phyloP scores from a whole-genome alignment of 2,329 filamentous ascomycete species.

The Sordariomycetes sp. region DNA sequence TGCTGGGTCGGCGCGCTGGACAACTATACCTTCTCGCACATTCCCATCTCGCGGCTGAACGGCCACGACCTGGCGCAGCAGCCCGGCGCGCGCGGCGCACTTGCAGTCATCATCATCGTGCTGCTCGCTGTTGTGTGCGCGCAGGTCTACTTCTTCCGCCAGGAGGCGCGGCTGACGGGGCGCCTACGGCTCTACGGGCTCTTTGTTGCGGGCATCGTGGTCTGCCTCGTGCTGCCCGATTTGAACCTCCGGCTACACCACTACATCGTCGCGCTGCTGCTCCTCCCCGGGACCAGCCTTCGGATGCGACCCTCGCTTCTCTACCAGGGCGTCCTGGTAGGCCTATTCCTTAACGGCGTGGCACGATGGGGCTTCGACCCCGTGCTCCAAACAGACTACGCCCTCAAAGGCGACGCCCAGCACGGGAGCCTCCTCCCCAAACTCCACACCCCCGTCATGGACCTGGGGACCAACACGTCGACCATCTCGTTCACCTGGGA shows the following conservation, averaged over 20 bases:
- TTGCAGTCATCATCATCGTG: conserved; percentile 63
- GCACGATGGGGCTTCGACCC: conserved; percentile 89
- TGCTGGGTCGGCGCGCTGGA: conserved; percentile 87
- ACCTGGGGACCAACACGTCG: conserved; percentile 34
- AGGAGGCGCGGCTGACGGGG: conserved; percentile 66
- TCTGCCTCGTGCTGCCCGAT: conserved; percentile 59
- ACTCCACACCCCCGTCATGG: conserved; percentile 31
- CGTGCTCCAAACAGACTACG: conserved; percentile 68
- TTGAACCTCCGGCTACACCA: conserved; percentile 85
- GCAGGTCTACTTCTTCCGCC: conserved; percentile 76
- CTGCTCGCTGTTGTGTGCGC: conserved; percentile 55
- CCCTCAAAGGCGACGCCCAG: conserved; percentile 56
- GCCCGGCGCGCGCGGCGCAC: conserved; percentile 72
- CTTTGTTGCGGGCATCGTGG: conserved; percentile 51
- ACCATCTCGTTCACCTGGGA: conserved; percentile 52
- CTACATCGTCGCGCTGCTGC: conserved; percentile 77
- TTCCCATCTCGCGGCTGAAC: conserved; percentile 86
- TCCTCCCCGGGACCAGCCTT: conserved; percentile 78
- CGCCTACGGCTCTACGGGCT: conserved; percentile 69
- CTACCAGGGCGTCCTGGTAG: conserved; percentile 81
- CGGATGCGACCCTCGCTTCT: conserved; percentile 75
- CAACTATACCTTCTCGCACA: conserved; percentile 90
- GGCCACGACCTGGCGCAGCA: conserved; percentile 79
- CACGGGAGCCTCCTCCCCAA: conserved; percentile 47
- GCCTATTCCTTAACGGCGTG: conserved; percentile 86